A percentile compares a stretch with the other conserved stretches of the same genome.
Evolutionary conservation across 495 filamentous ascomycete species (phyloP).

Genomic region (Ramalina peruviana): DNA sequence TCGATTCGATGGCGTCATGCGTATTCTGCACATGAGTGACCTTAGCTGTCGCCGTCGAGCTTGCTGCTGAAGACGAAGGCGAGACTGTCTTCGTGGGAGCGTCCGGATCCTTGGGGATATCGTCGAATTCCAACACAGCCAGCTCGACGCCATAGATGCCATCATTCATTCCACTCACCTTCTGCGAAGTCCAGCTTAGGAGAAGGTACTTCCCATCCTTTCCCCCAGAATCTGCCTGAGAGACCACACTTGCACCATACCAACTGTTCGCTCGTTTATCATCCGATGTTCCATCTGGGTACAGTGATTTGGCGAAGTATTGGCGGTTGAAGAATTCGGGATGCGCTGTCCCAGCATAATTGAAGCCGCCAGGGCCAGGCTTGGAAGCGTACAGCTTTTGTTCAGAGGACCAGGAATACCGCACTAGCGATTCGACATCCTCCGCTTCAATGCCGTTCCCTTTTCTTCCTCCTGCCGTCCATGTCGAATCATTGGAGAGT

Average conservation of each 20-base stretch:
- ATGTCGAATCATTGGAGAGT: slow-evolving; percentile 5
- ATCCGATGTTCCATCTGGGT: slow-evolving; percentile 4
- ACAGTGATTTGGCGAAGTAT: slow-evolving; percentile 16
- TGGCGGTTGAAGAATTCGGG: slow-evolving; percentile 18
- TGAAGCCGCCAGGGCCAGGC: slow-evolving; percentile 18
- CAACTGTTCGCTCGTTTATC: slow-evolving; percentile 9
- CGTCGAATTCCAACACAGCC: slow-evolving; percentile 10
- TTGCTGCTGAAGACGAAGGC: no score
- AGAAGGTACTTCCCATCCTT: slow-evolving; percentile 14
- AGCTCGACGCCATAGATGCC: slow-evolving; percentile 11
- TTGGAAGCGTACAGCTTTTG: slow-evolving; percentile 17
- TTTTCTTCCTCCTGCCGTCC: slow-evolving; percentile 13
- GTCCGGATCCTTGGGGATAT: slow-evolving; percentile 6
- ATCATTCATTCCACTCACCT: slow-evolving; percentile 6
- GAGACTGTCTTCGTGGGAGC: no score
- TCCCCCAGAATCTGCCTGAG: slow-evolving; percentile 4
- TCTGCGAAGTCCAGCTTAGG: slow-evolving; percentile 18
- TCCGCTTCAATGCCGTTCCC: slow-evolving; percentile 16
- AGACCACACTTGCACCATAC: slow-evolving; percentile 11
- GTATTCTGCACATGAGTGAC: no score
- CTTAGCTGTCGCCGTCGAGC: no score
- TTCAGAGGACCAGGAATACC: slow-evolving; percentile 18
- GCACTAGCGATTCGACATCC: slow-evolving; percentile 18
- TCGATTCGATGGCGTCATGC: no score
- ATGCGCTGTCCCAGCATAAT: slow-evolving; percentile 19